Percentiles rank a stretch among this genome's conserved stretches.
phyloP scores from a whole-genome alignment of 257 asterid species.

The Ajuga chamaepitys region DNA sequence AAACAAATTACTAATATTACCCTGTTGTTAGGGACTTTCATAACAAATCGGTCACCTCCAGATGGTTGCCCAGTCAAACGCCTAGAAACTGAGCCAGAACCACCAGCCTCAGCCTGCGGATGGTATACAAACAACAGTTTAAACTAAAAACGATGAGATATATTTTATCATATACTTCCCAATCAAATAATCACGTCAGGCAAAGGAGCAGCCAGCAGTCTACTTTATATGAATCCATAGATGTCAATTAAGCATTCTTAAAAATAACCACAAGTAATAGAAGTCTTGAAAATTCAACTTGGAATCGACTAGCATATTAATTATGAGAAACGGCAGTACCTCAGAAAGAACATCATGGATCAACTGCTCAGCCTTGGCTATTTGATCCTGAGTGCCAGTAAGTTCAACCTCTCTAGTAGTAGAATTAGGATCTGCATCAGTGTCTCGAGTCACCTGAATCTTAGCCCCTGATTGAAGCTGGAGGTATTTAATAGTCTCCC shows the following conservation, averaged over 20 bases:
- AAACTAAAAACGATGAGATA: neutral
- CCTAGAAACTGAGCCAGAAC: conserved; percentile 60
- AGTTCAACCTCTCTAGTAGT: conserved; percentile 64
- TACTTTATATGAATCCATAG: neutral
- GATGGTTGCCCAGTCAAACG: conserved; percentile 46
- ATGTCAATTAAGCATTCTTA: neutral
- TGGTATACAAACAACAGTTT: neutral
- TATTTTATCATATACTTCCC: neutral
- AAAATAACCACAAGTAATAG: neutral
- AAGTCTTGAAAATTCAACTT: conserved; percentile 20
- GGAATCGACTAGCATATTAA: conserved; percentile 27
- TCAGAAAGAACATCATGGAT: conserved; percentile 65
- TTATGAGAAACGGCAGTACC: conserved; percentile 26
- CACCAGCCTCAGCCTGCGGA: conserved; percentile 85
- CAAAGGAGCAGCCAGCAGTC: neutral
- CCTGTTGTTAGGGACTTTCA: conserved; percentile 79
- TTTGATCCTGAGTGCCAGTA: conserved; percentile 67
- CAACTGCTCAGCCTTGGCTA: conserved; percentile 67
- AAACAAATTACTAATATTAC: conserved; percentile 18
- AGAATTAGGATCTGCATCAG: conserved; percentile 73
- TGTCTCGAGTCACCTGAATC: conserved; percentile 88
- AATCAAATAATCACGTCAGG: neutral
- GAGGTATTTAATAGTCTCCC: conserved; percentile 83
- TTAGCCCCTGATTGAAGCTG: conserved; percentile 86
- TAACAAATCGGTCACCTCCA: conserved; percentile 64